A percentile compares a stretch with the other conserved stretches of the same genome.
phyloP scores from a whole-genome alignment of 768 basidiomycete species.

The Pulveroboletus sp. region DNA sequence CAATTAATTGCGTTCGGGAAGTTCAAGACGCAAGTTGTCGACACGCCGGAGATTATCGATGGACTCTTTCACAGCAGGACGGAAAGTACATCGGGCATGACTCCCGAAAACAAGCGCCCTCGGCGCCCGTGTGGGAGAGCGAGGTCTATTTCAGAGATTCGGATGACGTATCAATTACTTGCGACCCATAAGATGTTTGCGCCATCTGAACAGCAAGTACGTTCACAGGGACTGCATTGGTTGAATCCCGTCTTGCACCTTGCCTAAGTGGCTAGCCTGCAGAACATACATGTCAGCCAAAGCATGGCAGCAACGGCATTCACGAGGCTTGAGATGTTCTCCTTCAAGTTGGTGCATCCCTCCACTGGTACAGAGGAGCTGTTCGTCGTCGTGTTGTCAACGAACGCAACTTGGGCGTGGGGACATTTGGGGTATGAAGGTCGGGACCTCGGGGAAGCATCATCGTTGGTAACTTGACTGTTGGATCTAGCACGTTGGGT shows the following conservation, averaged over 20 bases:
- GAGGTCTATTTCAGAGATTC: not conserved
- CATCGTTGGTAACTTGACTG: not conserved
- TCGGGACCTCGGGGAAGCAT: not conserved
- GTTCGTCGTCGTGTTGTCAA: not conserved
- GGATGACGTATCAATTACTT: not conserved
- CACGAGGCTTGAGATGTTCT: not conserved
- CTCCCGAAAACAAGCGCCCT: no score
- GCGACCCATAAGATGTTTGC: not conserved
- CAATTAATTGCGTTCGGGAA: not conserved
- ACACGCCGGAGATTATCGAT: not conserved
- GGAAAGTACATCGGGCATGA: not conserved
- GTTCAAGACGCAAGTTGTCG: not conserved
- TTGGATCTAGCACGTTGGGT: not conserved
- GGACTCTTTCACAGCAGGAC: not conserved
- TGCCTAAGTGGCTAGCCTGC: not conserved
- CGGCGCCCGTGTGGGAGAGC: no score
- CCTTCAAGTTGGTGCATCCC: not conserved
- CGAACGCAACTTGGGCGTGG: not conserved
- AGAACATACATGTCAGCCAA: not conserved
- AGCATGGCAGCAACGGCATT: not conserved
- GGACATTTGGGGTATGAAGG: not conserved
- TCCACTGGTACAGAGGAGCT: no score
- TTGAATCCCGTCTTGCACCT: constrained; percentile 1
- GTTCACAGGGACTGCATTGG: constrained; percentile 3
- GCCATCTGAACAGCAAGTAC: not conserved